A percentile compares a stretch with the other conserved stretches of the same genome.
Conservation (phyloP, 805 yeast genomes). For the Middelhovenomyces tepae region DNA sequence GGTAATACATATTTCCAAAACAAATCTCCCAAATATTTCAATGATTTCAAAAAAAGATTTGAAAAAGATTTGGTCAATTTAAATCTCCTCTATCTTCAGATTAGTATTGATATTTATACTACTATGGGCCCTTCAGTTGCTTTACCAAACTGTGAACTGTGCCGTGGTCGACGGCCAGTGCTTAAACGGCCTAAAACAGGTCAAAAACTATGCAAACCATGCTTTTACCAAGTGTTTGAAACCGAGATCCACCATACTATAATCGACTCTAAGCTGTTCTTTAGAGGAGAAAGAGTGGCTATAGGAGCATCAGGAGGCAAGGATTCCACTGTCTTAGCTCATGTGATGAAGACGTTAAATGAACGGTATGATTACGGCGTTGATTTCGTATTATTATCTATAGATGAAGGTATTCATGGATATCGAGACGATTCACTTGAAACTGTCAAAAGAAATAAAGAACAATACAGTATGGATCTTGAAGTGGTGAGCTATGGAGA, state of each 20-base stretch:
- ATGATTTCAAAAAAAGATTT: too few relatives aligned
- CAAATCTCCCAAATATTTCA: too few relatives aligned
- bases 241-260: conserved; percentile 93
- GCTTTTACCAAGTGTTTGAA: conserved; percentile 87
- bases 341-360: conserved; percentile 75
- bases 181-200: conserved; percentile 88
- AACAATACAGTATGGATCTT: conserved; percentile 72
- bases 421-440: conserved; percentile 96
- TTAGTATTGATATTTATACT: too few relatives aligned
- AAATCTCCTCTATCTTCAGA: too few relatives aligned
- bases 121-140: conserved; percentile 2
- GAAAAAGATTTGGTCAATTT: too few relatives aligned
- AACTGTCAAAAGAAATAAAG: conserved; percentile 87
- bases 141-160: conserved; percentile 59
- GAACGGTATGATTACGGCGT: conserved; percentile 84
- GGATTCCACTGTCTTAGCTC: conserved; percentile 92
- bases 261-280: conserved; percentile 54
- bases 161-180: conserved; percentile 74
- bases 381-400: conserved; percentile 70
- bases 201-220: conserved; percentile 80
- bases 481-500: conserved; percentile 81
- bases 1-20: too few relatives aligned
- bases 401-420: conserved; percentile 96
- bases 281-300: conserved; percentile 80
- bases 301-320: conserved; percentile 99